Conservation (phyloP, 2,329 filamentous ascomycete species). For the Fusarium domesticum region DNA sequence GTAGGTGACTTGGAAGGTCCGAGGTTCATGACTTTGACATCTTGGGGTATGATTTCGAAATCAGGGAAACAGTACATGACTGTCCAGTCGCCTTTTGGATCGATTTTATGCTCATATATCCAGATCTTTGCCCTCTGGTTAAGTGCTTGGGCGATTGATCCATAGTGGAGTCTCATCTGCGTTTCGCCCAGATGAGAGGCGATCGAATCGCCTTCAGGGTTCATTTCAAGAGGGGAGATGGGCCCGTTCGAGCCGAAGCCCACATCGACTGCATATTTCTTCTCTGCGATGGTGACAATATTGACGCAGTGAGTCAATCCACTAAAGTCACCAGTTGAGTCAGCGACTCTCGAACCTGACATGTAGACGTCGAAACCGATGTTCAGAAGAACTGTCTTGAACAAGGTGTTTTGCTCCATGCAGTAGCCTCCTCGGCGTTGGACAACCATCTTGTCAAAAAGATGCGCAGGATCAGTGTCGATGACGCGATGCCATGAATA, state of each 20-base stretch:
- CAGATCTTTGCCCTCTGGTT: slow-evolving; percentile 37
- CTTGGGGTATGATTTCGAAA: slow-evolving; percentile 44
- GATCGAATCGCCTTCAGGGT: slow-evolving; percentile 14
- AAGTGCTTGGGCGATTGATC: slow-evolving; percentile 30
- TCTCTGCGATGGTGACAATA: slow-evolving; percentile 51
- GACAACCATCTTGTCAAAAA: slow-evolving; percentile 43
- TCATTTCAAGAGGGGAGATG: slow-evolving; percentile 33
- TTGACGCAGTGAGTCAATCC: slow-evolving; percentile 52
- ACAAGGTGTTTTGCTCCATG: slow-evolving; percentile 47
- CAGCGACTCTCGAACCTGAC: slow-evolving; percentile 44
- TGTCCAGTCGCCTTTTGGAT: slow-evolving; percentile 38
- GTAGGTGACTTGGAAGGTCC: slow-evolving; percentile 33
- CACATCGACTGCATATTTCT: slow-evolving; percentile 54
- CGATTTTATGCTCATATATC: slow-evolving; percentile 35
- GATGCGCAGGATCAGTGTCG: slow-evolving; percentile 38
- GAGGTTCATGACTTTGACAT: slow-evolving; percentile 48
- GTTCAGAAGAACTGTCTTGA: slow-evolving; percentile 45
- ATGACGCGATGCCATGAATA: slow-evolving; percentile 41
- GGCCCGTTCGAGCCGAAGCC: slow-evolving; percentile 54
- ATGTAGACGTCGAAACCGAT: slow-evolving; percentile 51
- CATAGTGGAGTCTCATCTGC: slow-evolving; percentile 43
- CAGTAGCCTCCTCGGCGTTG: slow-evolving; percentile 48
- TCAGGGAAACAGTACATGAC: slow-evolving; percentile 52
- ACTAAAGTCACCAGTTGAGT: slow-evolving; percentile 16
- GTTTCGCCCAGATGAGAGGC: slow-evolving; percentile 42